Base-by-base conservation (phyloP, 2,329 filamentous ascomycete genomes). In the Claviceps sp. region DNA sequence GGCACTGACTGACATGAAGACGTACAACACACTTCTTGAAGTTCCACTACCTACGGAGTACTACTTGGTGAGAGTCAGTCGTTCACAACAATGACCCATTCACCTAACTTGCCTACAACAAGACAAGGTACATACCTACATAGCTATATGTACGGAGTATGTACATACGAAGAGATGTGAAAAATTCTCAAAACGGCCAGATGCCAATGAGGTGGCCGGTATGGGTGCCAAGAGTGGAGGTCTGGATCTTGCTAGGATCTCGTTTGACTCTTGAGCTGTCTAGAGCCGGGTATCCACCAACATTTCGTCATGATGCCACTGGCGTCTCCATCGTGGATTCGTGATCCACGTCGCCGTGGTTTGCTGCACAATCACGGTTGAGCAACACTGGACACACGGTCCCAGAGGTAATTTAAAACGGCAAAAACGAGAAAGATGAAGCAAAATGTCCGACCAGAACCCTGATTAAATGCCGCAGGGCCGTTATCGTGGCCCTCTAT, bases 381-480 rank as follows among this genome's bases (percentile, higher is more conserved):
- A 44, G 45, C 20, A 53, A 50, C 44, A 50, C 58, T 60, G 59
- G 57, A 60, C 56, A 58, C 57, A 58, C 55, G 56, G 58, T 57
- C 60, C 59, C 43, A 52, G 58, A 60, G 29, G 29, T 34, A 11
- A 34, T 34, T 34, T 34, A 4, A 34, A 29, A 58, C 40, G 60
- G 58, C 20, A 42, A 39, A 14, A 42, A 43, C 22, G 42, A 45
- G 13, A 29, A 20, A 50, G 23, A 43, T n/a, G 8, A 22, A 44
- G 23, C 22, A 51, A 34, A 22, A 4, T 49, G 23, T 29, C 36
- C 40, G 63, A 57, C 61, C 58, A n/a, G 53, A 34, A 34, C 54
- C 50, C 40, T 50, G 59, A 57, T 57, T 60, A 61, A 64, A 64
- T 64, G 56, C 58, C 62, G 60, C 61, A 62, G 54, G 45, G 51